These are phyloP conservation scores for Pleomassaria siparia DNA, from an alignment of 2,329 filamentous ascomycete genomes.

Conservation along the genomic window DNA sequence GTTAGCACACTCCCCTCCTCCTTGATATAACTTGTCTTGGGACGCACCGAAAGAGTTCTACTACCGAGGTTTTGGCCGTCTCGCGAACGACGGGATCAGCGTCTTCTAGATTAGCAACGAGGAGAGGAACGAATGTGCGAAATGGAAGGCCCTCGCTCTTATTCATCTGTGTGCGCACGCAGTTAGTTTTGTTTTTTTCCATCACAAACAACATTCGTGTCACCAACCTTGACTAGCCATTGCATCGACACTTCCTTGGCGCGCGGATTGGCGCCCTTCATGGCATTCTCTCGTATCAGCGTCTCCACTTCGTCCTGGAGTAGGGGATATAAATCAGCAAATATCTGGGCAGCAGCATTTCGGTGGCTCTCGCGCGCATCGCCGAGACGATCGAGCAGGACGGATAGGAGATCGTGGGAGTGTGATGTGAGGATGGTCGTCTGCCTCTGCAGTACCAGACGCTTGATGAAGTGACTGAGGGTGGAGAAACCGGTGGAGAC, in stretches of 20 bases:
- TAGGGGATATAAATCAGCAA: constrained; percentile 74
- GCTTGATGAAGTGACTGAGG: constrained; percentile 82
- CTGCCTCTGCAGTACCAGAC: constrained; percentile 81
- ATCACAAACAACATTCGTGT: constrained; percentile 1
- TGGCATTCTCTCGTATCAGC: constrained; percentile 73
- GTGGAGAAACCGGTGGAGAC: constrained; percentile 84
- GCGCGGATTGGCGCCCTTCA: constrained; percentile 77
- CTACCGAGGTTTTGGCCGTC: constrained; percentile 76
- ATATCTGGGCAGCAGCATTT: constrained; percentile 69
- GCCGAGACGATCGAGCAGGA: constrained; percentile 81
- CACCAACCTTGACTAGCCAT: constrained; percentile 73
- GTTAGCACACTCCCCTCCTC: constrained; percentile 16
- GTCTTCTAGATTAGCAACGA: constrained; percentile 88
- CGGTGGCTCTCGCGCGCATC: constrained; percentile 87
- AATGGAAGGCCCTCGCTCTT: constrained; percentile 78
- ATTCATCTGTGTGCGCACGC: constrained; percentile 64
- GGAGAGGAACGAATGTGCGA: constrained; percentile 74
- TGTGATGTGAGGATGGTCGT: constrained; percentile 69
- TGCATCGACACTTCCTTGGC: constrained; percentile 83
- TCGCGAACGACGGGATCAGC: constrained; percentile 86
- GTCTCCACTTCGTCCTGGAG: constrained; percentile 75
- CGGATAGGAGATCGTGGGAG: constrained; percentile 68
- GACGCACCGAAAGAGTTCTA: constrained; percentile 77
- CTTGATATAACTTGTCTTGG: neutral
- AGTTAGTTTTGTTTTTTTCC: neutral